These are phyloP conservation scores for Neofusicoccum parvum DNA, from an alignment of 2,329 filamentous ascomycete species.

Conservation along the genomic window DNA sequence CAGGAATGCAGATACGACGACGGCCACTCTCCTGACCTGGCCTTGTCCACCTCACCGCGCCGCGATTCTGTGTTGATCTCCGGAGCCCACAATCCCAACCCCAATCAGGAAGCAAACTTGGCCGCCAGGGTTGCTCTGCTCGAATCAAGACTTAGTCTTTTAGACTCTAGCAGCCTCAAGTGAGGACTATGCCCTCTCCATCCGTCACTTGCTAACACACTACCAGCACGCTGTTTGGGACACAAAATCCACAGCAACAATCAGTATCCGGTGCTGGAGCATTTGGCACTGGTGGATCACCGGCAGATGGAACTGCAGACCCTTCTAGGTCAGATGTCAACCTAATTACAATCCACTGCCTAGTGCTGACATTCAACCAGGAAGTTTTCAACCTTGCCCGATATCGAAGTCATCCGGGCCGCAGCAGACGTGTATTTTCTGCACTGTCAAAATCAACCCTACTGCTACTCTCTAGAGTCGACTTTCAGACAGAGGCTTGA, in stretches of 20 bases:
- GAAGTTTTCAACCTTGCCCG: not conserved
- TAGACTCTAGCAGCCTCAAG: not conserved
- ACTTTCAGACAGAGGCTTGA: constrained; percentile 35
- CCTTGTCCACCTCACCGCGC: not conserved
- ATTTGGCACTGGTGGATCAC: too few relatives aligned
- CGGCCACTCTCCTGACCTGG: not conserved
- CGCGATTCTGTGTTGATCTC: not conserved
- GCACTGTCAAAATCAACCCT: constrained; percentile 42
- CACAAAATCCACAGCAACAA: too few relatives aligned
- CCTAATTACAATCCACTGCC: too few relatives aligned
- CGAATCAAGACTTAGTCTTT: not conserved
- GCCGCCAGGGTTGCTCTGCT: constrained; percentile 3
- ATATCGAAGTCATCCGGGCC: not conserved
- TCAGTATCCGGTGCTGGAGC: too few relatives aligned
- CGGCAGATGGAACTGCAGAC: too few relatives aligned
- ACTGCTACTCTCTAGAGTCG: constrained; percentile 41
- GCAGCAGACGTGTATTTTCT: constrained; percentile 35
- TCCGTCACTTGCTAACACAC: not conserved
- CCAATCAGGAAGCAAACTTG: not conserved
- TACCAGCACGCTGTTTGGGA: not conserved
- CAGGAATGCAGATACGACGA: constrained; percentile 23
- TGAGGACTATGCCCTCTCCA: not conserved
- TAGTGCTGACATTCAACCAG: not conserved
- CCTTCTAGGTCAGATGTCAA: too few relatives aligned
- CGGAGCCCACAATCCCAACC: not conserved